These are phyloP conservation scores for Ophiocordyceps camponoti-leonardi DNA, from an alignment of 2,329 filamentous ascomycete species.

Conservation along the genomic window DNA sequence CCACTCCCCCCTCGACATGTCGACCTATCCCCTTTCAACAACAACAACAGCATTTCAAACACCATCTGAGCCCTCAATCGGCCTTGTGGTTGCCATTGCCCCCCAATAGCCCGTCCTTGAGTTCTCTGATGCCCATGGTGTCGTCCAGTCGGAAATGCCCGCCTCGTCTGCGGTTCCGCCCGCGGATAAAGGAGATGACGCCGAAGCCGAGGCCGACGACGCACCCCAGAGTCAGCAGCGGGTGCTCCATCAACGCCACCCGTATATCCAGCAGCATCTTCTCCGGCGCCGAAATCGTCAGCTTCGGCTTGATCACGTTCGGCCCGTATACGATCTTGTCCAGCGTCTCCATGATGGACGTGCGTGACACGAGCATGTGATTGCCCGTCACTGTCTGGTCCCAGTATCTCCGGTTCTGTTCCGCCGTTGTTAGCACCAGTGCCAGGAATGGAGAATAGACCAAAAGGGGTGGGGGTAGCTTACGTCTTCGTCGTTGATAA, in stretches of 20 bases:
- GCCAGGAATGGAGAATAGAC: too few species aligned
- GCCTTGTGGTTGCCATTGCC: slow-evolving; percentile 17
- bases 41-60: not conserved
- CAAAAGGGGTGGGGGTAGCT: too few species aligned
- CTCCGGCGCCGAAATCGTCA: slow-evolving; percentile 55
- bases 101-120: slow-evolving; percentile 50
- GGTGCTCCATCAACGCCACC: slow-evolving; percentile 39
- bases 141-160: slow-evolving; percentile 48
- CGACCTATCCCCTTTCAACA: not conserved
- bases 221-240: slow-evolving; percentile 38
- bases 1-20: not conserved
- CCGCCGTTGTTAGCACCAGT: too few species aligned
- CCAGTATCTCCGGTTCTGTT: slow-evolving; percentile 87
- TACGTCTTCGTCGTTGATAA: slow-evolving; percentile 95
- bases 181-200: slow-evolving; percentile 33
- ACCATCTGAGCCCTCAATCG: slow-evolving; percentile 11
- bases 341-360: slow-evolving; percentile 77
- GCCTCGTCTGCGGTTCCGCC: slow-evolving; percentile 35
- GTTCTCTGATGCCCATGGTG: slow-evolving; percentile 27
- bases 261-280: slow-evolving; percentile 54
- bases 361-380: slow-evolving; percentile 74
- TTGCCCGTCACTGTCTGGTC: slow-evolving; percentile 80
- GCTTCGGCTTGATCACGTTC: slow-evolving; percentile 57
- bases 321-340: slow-evolving; percentile 52
- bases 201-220: slow-evolving; percentile 38